A percentile compares a stretch with the other conserved stretches of the same genome.
Evolutionary conservation across 208 protist species (phyloP).

Genomic region (Leishmania martiniquensis): DNA sequence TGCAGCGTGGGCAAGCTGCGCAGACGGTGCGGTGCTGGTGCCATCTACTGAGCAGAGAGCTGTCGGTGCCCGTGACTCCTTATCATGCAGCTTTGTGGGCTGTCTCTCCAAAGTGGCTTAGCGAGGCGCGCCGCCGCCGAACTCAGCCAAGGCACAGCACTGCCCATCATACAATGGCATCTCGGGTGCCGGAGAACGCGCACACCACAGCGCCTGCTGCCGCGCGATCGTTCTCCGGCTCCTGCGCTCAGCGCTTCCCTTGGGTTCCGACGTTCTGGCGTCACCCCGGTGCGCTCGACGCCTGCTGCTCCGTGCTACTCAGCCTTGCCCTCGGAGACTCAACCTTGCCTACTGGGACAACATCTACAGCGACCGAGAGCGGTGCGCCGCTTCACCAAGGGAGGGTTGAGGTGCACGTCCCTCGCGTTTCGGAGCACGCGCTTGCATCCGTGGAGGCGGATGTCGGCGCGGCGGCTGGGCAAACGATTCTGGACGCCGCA

Average conservation of each 20-base stretch:
- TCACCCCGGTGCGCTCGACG: slow-evolving; percentile 50
- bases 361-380: background rate
- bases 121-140: background rate
- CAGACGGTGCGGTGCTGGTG: slow-evolving; percentile 26
- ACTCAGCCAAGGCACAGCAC: background rate
- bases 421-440: background rate
- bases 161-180: background rate
- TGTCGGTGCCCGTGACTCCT: slow-evolving; percentile 10
- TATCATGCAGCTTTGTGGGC: slow-evolving; percentile 30
- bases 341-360: background rate
- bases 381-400: background rate
- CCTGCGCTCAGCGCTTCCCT: background rate
- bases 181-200: background rate
- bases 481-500: slow-evolving; percentile 18
- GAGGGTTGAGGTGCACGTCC: background rate
- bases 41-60: slow-evolving; percentile 9
- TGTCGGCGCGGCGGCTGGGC: slow-evolving; percentile 15
- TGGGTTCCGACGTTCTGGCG: slow-evolving; percentile 57
- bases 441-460: background rate
- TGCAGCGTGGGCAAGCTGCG: background rate
- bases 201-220: background rate
- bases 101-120: slow-evolving; percentile 8
- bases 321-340: slow-evolving; percentile 41
- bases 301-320: slow-evolving; percentile 53
- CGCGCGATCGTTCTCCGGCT: background rate